Conservation (phyloP, 2,329 filamentous ascomycete genomes). For the Ophiocordyceps robertsii region DNA sequence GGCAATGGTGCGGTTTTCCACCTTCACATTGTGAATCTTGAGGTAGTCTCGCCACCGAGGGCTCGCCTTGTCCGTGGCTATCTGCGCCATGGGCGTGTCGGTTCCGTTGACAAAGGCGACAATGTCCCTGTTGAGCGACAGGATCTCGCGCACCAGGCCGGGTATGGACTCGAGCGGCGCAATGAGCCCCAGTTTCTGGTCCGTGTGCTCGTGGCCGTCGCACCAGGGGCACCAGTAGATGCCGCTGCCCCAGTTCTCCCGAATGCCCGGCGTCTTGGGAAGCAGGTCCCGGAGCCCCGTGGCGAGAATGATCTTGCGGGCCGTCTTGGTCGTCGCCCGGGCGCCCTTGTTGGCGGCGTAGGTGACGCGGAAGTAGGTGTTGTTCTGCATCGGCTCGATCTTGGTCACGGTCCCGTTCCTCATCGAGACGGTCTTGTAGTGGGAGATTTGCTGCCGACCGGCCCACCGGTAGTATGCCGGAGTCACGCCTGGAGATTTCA, state of each 20-base stretch:
- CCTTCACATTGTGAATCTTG: slow-evolving; percentile 30
- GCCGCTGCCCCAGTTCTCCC: slow-evolving; percentile 42
- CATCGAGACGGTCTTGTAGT: slow-evolving; percentile 35
- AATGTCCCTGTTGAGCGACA: slow-evolving; percentile 40
- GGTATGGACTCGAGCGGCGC: slow-evolving; percentile 29
- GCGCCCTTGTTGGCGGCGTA: slow-evolving; percentile 5
- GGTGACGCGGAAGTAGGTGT: slow-evolving; percentile 31
- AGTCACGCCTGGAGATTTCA: slow-evolving; percentile 28
- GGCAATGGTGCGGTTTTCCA: slow-evolving; percentile 43
- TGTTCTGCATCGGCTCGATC: slow-evolving; percentile 23
- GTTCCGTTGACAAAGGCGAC: slow-evolving; percentile 48
- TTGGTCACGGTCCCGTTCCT: slow-evolving; percentile 37
- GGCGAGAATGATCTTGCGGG: slow-evolving; percentile 42
- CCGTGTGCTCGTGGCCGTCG: slow-evolving; percentile 47
- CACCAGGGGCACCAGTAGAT: slow-evolving; percentile 55
- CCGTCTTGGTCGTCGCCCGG: slow-evolving; percentile 19
- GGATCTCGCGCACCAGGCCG: slow-evolving; percentile 33
- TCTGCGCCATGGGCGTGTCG: slow-evolving; percentile 29
- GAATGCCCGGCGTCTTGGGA: slow-evolving; percentile 38
- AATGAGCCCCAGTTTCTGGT: slow-evolving; percentile 42
- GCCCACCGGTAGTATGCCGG: slow-evolving; percentile 39
- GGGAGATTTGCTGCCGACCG: slow-evolving; percentile 36
- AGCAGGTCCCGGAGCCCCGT: slow-evolving; percentile 43
- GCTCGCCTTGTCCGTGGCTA: slow-evolving; percentile 21
- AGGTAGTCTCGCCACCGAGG: slow-evolving; percentile 37